Evolutionary conservation across 2,329 filamentous ascomycete species (phyloP), one percentile per base, ranked within the genome.

Genomic region (Cercospora citrullina): DNA sequence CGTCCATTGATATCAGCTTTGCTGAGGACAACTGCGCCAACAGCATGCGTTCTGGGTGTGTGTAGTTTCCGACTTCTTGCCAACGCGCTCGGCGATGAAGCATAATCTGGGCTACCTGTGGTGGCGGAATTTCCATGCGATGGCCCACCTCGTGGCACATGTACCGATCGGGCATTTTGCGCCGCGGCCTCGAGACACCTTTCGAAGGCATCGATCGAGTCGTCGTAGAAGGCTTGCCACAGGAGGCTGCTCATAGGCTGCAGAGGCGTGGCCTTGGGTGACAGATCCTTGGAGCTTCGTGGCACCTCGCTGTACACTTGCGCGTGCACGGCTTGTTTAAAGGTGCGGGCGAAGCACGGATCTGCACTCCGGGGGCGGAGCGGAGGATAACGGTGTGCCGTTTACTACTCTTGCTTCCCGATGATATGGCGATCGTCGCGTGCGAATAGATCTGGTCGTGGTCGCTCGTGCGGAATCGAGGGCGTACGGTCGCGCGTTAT

Each of bases 191-290:
- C 90, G 87, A 99, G 60, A 87, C 79, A 96, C 87, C 84, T 90
- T 91, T 84, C 91, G 91, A 99, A 98, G 79, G 85, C 89, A 80
- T 96, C 94, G 89, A 97, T 91, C 89, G 99, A 93, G 87, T 97
- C 92, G 89, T 97, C 91, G 85, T 96, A 91, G 81, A 94, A 98
- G 80, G 88, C 92, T 87, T 93, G 94, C 94, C 94, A 97, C 81
- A 99, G 89, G 87, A 91, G 88, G 85, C 93, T 91, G 90, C 92
- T 98, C 94, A 98, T 95, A 73, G 89, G 88, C 89, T 78, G 73
- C 72, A 74, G 71, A 72, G 64, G 70, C 74, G 72, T 75, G 69
- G 70, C 71, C 57, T 66, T 69, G 75, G 30, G 78, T 48, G 77
- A 78, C 77, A 73, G 68, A 76, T 79, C 72, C 83, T 82, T 7